Base-by-base conservation (phyloP, 2,329 filamentous ascomycete species). In the Eurotiales sp. region DNA sequence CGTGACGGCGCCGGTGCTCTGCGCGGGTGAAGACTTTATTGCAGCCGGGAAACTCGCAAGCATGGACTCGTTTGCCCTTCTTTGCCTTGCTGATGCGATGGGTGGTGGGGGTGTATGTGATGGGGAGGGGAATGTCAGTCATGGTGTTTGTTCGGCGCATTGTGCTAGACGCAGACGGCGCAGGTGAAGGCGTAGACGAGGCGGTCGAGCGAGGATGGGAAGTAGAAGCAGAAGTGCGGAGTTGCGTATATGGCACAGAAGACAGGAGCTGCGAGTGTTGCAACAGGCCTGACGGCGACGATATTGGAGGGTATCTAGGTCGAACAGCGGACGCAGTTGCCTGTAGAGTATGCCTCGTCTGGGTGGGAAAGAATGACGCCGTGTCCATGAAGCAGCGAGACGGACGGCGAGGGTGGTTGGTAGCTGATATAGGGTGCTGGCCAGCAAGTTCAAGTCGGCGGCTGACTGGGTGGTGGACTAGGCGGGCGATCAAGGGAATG, bases 1-100 rank as follows among this genome's bases (percentile, higher is more conserved):
- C 73, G 66, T 77, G 75, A 39, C 75, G 73, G 61, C 72, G 68
- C 57, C 68, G 64, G 58, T 77, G 75, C 57, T 77, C 75, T 52
- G 74, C 75, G 61, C 75, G 69, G 22, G 75, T 77, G 55, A 77
- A 77, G 50, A 77, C 69, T 68, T 77, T 77, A 54, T 65, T 66
- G 58, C 75, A 77, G 34, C 74, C 73, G 14, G 72, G 71, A 53
- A 64, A 74, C 52, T 74, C 67, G 58, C 75, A 77, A 8, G 68
- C 68, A 57, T 77, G 75, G 12, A 77, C 75, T 46, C 73, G 71
- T 61, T 77, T 77, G 25, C 75, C 75, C 60, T 77, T 77, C 64
- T 76, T 77, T 11, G 75, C 75, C 59, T 77, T 77, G 64, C 75
- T 77, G 57, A 77, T 70, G 46, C 75, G 71, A 56, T 71, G 71